phyloP scores from a whole-genome alignment of 352 stramenopile genomes.

The Phytophthora nicotianae region DNA sequence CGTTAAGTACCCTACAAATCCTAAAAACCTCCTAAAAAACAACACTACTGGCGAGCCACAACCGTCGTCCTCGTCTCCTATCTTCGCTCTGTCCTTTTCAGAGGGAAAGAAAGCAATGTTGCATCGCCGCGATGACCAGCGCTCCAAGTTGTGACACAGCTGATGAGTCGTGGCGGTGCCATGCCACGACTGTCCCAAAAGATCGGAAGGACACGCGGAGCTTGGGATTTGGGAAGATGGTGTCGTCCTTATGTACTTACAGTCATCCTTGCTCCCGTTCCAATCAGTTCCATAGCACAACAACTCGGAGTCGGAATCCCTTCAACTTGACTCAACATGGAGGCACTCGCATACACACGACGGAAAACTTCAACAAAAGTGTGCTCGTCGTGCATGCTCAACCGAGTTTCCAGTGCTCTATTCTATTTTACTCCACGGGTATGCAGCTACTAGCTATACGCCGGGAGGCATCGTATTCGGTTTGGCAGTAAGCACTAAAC shows the following conservation, averaged over 20 bases:
- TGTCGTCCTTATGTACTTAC: constrained; percentile 22
- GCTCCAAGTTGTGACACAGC: not conserved
- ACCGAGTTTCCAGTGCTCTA: not conserved
- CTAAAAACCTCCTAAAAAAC: too few relatives aligned
- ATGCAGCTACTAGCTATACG: not conserved
- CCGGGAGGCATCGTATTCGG: not conserved
- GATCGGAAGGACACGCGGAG: constrained; percentile 13
- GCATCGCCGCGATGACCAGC: too few relatives aligned
- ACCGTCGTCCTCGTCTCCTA: not conserved
- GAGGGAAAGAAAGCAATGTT: not conserved
- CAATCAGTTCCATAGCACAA: too few relatives aligned
- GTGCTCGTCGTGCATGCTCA: not conserved
- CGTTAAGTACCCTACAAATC: too few relatives aligned
- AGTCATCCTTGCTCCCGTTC: constrained; percentile 24
- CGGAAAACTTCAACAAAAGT: constrained; percentile 8
- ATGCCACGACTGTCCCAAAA: constrained; percentile 25
- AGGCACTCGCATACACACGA: not conserved
- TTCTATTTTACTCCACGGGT: not conserved
- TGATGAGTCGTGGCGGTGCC: constrained; percentile 11
- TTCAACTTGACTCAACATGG: constrained; percentile 8
- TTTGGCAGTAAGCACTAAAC: constrained; percentile 11
- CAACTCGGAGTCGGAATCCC: not conserved
- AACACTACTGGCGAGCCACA: too few relatives aligned
- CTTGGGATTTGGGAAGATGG: constrained; percentile 28
- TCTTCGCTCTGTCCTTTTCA: constrained; percentile 1